Evolutionary conservation across 345 rosid genomes (phyloP), one percentile per base, ranked within the genome.

Genomic region (Camelina laxa): DNA sequence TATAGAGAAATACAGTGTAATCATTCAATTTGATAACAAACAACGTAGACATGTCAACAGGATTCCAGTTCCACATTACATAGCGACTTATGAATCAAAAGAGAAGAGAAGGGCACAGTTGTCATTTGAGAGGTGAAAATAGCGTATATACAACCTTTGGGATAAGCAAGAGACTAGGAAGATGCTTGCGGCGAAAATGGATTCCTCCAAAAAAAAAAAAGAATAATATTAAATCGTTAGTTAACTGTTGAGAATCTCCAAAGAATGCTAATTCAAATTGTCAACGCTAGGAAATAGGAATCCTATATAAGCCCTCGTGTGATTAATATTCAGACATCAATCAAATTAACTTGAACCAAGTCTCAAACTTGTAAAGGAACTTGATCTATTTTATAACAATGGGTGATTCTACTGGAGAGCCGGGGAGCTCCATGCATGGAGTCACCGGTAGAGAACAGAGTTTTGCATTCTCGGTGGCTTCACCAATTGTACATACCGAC

Each of bases 381-480:
- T 31, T 47, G 4, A 55, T 14, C 36, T 20, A n/a, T 30, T 19
- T 44, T 7, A 27, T 2, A 72, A 0, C 38, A 20, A 78, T 78
- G 81, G 65, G 54, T 3, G 81, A 73, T 67, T 0, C 74, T 15
- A 67, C 15, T 33, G 81, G 70, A 13, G 82, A 82, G 15, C 89
- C 93, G 4, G 93, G 89, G 4, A 90, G 88, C 84, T 88, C 90
- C 72, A 84, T 84, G 90, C 89, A 91, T 73, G 89, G 89, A 69
- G 88, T 85, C 3, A 82, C 93, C 1, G 93, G 89, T 24, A 84
- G 55, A 57, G 92, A 87, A 72, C 89, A 84, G 36, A 60, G 71
- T 5, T 88, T 75, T 56, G 91, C 93, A 53, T 85, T 87, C 68
- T 82, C 90, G 0, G 91, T 88, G 45, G 79, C 84, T 11, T 84